Percentiles rank a stretch among this genome's conserved stretches.
Conservation (phyloP, 2,329 filamentous ascomycete genomes). For the Aspergillus arachidicola region DNA sequence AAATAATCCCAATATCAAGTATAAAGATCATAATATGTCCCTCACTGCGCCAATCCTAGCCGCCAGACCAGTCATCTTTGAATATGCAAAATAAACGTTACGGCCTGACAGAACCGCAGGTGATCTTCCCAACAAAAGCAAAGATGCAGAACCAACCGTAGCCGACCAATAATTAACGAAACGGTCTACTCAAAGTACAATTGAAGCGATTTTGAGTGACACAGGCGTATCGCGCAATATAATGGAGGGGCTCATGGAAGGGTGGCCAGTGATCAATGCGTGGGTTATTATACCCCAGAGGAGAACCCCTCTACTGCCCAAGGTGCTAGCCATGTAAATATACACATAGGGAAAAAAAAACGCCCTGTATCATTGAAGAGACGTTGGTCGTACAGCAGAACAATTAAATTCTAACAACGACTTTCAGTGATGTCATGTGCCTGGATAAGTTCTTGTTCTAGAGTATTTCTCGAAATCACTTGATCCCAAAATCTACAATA, state of each 20-base stretch:
- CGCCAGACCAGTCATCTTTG: neutral
- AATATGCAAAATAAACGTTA: neutral
- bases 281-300: neutral
- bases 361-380: neutral
- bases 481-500: neutral
- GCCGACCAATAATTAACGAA: neutral
- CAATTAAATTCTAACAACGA: neutral
- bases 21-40: neutral
- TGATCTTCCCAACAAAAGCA: neutral
- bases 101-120: neutral
- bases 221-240: constrained; percentile 6
- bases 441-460: neutral
- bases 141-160: neutral
- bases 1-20: neutral
- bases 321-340: constrained; percentile 5
- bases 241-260: neutral
- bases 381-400: neutral
- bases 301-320: constrained; percentile 3
- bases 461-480: neutral
- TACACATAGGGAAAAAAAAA: constrained; percentile 1
- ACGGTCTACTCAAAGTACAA: neutral
- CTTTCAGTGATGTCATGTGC: constrained; percentile 1
- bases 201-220: neutral
- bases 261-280: constrained; percentile 3
- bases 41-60: neutral